Percentiles rank a stretch among this genome's conserved stretches.
Conservation (phyloP, 495 filamentous ascomycete species). For the Annulohypoxylon moriforme region DNA sequence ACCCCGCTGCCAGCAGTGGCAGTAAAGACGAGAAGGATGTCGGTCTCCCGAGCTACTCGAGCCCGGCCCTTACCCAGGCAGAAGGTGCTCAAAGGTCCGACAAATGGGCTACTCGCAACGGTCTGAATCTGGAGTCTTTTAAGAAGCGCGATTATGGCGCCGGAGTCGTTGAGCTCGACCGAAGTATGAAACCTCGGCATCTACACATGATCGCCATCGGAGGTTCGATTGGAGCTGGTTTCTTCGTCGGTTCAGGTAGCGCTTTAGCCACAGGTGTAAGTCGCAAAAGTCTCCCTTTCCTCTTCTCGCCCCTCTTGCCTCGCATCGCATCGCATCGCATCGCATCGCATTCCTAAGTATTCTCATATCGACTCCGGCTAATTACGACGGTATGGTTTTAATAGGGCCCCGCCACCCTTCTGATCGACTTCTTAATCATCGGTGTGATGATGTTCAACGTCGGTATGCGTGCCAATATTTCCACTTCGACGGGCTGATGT, state of each 20-base stretch:
- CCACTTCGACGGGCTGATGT: neutral
- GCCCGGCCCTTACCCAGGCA: neutral
- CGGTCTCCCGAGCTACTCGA: slow-evolving; percentile 34
- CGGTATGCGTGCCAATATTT: slow-evolving; percentile 39
- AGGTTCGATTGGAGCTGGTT: slow-evolving; percentile 76
- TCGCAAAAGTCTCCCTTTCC: slow-evolving; percentile 2
- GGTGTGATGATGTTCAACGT: slow-evolving; percentile 67
- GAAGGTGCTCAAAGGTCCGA: slow-evolving; percentile 41
- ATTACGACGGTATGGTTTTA: neutral
- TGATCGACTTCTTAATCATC: slow-evolving; percentile 67
- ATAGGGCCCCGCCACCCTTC: slow-evolving; percentile 60
- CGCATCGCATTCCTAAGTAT: too few relatives aligned
- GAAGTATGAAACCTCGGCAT: slow-evolving; percentile 72
- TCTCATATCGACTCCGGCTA: neutral
- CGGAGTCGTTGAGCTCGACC: slow-evolving; percentile 62
- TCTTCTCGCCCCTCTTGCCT: neutral
- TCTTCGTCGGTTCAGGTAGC: slow-evolving; percentile 65
- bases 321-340: too few relatives aligned
- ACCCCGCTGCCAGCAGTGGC: slow-evolving; percentile 44
- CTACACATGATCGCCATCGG: slow-evolving; percentile 83
- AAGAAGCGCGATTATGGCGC: slow-evolving; percentile 54
- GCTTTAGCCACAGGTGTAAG: slow-evolving; percentile 57
- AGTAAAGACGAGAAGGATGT: slow-evolving; percentile 49
- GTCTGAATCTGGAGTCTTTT: slow-evolving; percentile 63
- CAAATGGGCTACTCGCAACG: slow-evolving; percentile 63